A percentile compares a stretch with the other conserved stretches of the same genome.
Conservation (phyloP, 768 basidiomycete species). For the Coprinellus aureogranulatus region DNA sequence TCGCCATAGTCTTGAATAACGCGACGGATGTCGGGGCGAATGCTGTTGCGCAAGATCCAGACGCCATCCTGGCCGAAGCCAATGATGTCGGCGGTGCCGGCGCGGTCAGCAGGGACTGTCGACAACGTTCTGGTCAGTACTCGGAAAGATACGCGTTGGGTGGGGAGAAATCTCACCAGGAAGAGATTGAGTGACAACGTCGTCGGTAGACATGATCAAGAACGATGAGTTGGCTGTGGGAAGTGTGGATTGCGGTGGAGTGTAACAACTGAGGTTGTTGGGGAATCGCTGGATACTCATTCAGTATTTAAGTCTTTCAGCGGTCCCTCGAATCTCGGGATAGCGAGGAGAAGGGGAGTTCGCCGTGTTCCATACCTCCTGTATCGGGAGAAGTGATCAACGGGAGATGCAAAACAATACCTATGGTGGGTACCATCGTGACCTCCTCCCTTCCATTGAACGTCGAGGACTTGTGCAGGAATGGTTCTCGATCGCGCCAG, state of each 20-base stretch:
- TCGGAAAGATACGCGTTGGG: not conserved
- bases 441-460: no score
- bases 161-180: not conserved
- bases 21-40: not conserved
- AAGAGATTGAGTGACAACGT: not conserved
- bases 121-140: not conserved
- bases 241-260: not conserved
- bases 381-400: no score
- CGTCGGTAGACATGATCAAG: not conserved
- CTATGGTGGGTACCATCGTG: no score
- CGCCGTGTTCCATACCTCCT: no score
- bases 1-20: conserved; percentile 1
- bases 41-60: not conserved
- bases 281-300: no score
- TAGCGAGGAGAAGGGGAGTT: no score
- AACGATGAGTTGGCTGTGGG: not conserved
- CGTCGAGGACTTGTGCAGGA: no score
- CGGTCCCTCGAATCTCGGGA: no score
- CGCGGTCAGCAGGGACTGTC: not conserved
- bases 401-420: no score
- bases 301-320: no score
- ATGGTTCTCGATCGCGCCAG: no score
- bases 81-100: conserved; percentile 6
- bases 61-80: conserved; percentile 6
- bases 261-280: not conserved